These are phyloP conservation scores for Peronospora belbahrii DNA, from an alignment of 352 stramenopile species.

Conservation along the genomic window DNA sequence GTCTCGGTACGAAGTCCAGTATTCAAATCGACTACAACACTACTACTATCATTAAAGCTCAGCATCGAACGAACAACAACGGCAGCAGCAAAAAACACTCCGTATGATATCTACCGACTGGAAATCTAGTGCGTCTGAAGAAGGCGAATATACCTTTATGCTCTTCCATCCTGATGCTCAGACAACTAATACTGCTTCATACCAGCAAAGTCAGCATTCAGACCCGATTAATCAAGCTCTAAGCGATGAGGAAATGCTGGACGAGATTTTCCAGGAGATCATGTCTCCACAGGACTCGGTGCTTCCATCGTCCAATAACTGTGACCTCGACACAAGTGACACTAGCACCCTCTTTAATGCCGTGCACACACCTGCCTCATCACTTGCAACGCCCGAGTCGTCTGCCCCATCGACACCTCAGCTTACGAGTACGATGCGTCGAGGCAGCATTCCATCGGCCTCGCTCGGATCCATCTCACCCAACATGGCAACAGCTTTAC, in stretches of 20 bases:
- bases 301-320: not conserved
- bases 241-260: slow-evolving; percentile 36
- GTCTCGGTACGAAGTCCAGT: slow-evolving; percentile 8
- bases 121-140: slow-evolving; percentile 5
- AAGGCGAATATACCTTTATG: slow-evolving; percentile 21
- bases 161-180: slow-evolving; percentile 21
- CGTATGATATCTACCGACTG: slow-evolving; percentile 9
- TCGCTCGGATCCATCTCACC: slow-evolving; percentile 25
- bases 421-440: slow-evolving; percentile 18
- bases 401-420: slow-evolving; percentile 27
- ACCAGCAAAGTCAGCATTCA: slow-evolving; percentile 8
- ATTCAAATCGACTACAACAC: slow-evolving; percentile 4
- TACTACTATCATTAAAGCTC: not conserved
- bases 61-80: not conserved
- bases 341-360: slow-evolving; percentile 8
- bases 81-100: not conserved
- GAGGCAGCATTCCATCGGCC: slow-evolving; percentile 17
- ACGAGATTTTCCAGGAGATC: slow-evolving; percentile 41
- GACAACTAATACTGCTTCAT: not conserved
- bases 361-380: slow-evolving; percentile 9
- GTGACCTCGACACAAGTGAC: slow-evolving; percentile 1
- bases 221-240: slow-evolving; percentile 19
- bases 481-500: slow-evolving; percentile 21
- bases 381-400: slow-evolving; percentile 8
- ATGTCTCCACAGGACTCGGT: slow-evolving; percentile 21